Evolutionary conservation across 495 filamentous ascomycete species (phyloP).

Genomic region (Xylaria castorea): DNA sequence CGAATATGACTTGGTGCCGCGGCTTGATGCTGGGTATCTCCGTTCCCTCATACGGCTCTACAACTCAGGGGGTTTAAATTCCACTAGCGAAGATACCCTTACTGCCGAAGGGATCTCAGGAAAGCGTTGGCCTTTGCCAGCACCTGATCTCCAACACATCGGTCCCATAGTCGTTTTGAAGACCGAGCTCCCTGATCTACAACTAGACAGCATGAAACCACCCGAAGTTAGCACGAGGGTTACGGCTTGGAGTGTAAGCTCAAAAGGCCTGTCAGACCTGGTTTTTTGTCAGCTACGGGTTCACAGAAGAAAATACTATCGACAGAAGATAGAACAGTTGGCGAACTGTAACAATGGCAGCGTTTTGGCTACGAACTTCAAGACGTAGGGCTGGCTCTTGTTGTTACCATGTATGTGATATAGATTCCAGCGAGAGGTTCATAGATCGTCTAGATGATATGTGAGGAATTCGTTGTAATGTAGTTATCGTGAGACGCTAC

Average conservation of each 20-base stretch:
- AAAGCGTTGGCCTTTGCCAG: not conserved
- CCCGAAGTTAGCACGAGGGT: not conserved
- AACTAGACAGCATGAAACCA: not conserved
- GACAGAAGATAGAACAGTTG: slow-evolving; percentile 2
- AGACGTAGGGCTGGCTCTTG: not conserved
- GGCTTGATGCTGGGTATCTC: slow-evolving; percentile 6
- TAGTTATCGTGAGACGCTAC: too few relatives aligned
- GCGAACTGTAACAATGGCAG: not conserved
- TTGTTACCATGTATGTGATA: not conserved
- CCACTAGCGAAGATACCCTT: not conserved
- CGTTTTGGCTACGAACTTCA: not conserved
- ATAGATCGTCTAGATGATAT: too few relatives aligned
- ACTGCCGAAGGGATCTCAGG: not conserved
- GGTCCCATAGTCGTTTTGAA: slow-evolving; percentile 9
- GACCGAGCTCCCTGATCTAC: slow-evolving; percentile 4
- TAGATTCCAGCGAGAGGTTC: not conserved
- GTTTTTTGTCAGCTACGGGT: not conserved
- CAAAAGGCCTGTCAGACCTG: not conserved
- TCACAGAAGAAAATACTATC: not conserved
- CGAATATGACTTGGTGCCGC: slow-evolving; percentile 2
- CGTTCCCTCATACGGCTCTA: not conserved
- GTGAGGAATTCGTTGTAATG: too few relatives aligned
- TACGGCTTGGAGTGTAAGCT: not conserved
- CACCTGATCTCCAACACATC: slow-evolving; percentile 4
- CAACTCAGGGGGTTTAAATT: not conserved